Evolutionary conservation across 129 eudicot species (phyloP).

Genomic region (Dittrichia graveolens): DNA sequence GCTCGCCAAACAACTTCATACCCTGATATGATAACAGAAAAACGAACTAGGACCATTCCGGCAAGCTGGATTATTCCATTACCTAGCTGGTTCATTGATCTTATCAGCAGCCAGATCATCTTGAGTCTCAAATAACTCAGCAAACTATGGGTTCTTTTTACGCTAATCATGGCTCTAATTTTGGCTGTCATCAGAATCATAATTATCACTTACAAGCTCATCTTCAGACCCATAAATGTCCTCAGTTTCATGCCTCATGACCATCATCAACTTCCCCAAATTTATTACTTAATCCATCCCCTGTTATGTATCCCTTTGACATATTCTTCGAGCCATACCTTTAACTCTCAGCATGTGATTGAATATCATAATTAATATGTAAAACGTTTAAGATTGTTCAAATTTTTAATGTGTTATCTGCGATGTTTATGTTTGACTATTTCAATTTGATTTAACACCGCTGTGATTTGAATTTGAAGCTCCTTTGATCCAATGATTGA

Average conservation of each 20-base stretch:
- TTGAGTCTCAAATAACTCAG: conserved; percentile 47
- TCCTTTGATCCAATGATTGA: too few relatives aligned
- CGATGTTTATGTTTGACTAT: too few relatives aligned
- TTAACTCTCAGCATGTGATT: too few relatives aligned
- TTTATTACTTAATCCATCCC: conserved; percentile 34
- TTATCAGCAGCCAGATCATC: conserved; percentile 56
- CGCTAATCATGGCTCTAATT: conserved; percentile 63
- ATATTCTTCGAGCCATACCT: conserved; percentile 63
- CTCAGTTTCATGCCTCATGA: conserved; percentile 28
- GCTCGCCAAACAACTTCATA: conserved; percentile 63
- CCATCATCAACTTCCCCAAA: conserved; percentile 25
- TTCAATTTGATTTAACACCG: too few relatives aligned
- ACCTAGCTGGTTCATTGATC: conserved; percentile 66
- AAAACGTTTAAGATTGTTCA: too few relatives aligned
- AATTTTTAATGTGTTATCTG: too few relatives aligned
- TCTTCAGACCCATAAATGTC: conserved; percentile 58
- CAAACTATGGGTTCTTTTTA: conserved; percentile 63
- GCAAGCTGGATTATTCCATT: conserved; percentile 96
- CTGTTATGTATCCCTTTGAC: conserved; percentile 43
- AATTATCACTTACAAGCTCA: conserved; percentile 59
- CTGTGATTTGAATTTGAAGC: too few relatives aligned
- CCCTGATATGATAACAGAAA: conserved; percentile 85
- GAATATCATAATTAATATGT: too few relatives aligned
- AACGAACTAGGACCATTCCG: conserved; percentile 88
- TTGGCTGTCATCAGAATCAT: conserved; percentile 72